Base-by-base conservation (phyloP, 129 eudicot genomes). In the Tagetes patula region DNA sequence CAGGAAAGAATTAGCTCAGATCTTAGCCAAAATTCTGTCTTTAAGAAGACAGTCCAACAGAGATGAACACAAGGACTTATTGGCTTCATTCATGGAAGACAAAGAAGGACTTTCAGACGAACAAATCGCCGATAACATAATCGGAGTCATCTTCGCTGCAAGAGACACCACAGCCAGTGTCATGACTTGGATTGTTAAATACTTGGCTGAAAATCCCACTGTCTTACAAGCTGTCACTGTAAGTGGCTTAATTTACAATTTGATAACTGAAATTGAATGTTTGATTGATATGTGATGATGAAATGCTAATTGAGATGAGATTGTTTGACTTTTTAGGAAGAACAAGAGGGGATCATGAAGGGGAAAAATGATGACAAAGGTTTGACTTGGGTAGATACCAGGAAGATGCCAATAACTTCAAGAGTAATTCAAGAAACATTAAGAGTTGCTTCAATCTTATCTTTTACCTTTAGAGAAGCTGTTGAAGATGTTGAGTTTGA, bases 391-490 rank as follows among this genome's bases (percentile, higher is more conserved):
- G 76, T 63, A 64, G 99, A 91, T 76, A 88, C 99, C 69, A 90
- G 81, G 86, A 95, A 84, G 38, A 95, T 95, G 99, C 96, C 97
- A 20, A 78, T 83, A 30, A 90, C 99, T 67, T 77, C 89, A 74
- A 95, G 91, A 80, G 99, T 95, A 43, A 90, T 95, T 76, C 97
- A 88, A 85, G 99, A 95, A 42, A 90, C 99, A 30, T 81, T 95
- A 13, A 82, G 99, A 84, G 97, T 91, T 76, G 99, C 99, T 69
- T 95, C 99, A n/a, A 90, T 95, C 67, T 54, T 95, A 71, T 90
- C 97, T 67, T 95, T 95, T 64, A 95, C 99, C 12, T 95, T 95
- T 65, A 90, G 99, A 86, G 99, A 95, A 87, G 99, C 99, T 64
- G 99, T 95, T 59, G 91, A 95, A 64, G 99, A 95, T 91, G 97